These are phyloP conservation scores for Paracoccidioides lutzii DNA, from an alignment of 2,329 filamentous ascomycete species.

Conservation along the genomic window DNA sequence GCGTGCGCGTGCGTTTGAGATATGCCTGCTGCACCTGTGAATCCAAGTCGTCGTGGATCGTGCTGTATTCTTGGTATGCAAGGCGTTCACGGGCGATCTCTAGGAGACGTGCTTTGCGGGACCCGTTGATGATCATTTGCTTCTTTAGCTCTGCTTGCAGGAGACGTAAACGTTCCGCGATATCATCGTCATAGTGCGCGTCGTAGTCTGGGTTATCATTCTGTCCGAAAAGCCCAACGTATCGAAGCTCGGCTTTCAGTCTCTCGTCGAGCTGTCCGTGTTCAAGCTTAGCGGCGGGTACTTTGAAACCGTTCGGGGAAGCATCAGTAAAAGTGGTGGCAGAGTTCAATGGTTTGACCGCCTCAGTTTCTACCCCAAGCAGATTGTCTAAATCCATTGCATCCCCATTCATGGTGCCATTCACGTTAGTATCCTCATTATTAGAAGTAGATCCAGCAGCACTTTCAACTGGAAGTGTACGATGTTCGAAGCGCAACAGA, in stretches of 20 bases:
- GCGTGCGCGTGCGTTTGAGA: slow-evolving; percentile 83
- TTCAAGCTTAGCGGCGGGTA: slow-evolving; percentile 64
- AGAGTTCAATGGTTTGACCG: slow-evolving; percentile 44
- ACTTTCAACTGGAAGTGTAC: slow-evolving; percentile 41
- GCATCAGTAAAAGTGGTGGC: slow-evolving; percentile 73
- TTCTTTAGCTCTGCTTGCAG: slow-evolving; percentile 72
- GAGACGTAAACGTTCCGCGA: slow-evolving; percentile 75
- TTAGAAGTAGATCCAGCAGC: slow-evolving; percentile 46
- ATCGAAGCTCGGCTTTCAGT: slow-evolving; percentile 76
- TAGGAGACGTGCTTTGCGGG: slow-evolving; percentile 72
- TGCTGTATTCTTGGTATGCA: slow-evolving; percentile 92
- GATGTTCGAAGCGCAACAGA: slow-evolving; percentile 62
- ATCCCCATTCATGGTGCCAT: slow-evolving; percentile 31
- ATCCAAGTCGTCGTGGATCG: slow-evolving; percentile 92
- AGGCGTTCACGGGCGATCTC: slow-evolving; percentile 85
- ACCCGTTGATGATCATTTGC: slow-evolving; percentile 76
- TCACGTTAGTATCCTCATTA: slow-evolving; percentile 27
- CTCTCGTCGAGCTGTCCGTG: slow-evolving; percentile 81
- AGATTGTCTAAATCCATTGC: slow-evolving; percentile 36
- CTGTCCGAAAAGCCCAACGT: slow-evolving; percentile 71
- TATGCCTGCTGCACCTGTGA: slow-evolving; percentile 90
- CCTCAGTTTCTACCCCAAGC: slow-evolving; percentile 29
- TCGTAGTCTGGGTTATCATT: slow-evolving; percentile 68
- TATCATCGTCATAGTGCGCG: slow-evolving; percentile 83
- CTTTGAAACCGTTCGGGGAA: slow-evolving; percentile 63